Base-by-base conservation (phyloP, 805 yeast species). In the Limtongia smithiae region DNA sequence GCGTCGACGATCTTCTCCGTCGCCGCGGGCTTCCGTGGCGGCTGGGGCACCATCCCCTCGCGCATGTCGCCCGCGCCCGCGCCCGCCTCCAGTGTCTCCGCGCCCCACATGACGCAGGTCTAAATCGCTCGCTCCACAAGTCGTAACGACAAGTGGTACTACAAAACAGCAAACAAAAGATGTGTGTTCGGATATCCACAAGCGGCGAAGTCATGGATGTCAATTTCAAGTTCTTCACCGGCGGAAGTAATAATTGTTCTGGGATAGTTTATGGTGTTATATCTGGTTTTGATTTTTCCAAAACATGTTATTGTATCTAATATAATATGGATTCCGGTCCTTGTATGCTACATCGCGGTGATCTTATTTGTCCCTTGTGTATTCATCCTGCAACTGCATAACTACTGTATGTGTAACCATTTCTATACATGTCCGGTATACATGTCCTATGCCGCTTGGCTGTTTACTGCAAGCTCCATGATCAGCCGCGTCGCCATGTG, bases 401-500 rank as follows among this genome's bases (percentile, higher is more conserved):
- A 14, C n/a, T 8, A 7, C n/a, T 32, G n/a, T 12, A 12, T 14
- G 14, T 14, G 6, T 15, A 15, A 8, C n/a, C 14, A 15, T 32
- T 5, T 32, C 6, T 32, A 9, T 18, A 17, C 22, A 6, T 35
- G 24, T n/a, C 18, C 18, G 28, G 28, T 9, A 9, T 25, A 9
- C 28, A 9, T 25, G 11, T 5, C 11, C 22, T 24, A 68, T 27
- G 63, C 68, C 41, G 73, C 74, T 60, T 88, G 96, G 62, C 91
- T 81, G 64, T 91, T 93, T 15, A 93, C 97, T 0, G 98, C 98
- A 58, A 91, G 74, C 68, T 91, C 97, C 96, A 91, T 89, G 55
- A 91, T 91, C 57, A 91, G 75, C 62, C 89, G 73, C 2, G 97
- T 91, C 37, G 97, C 91, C 62, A 91, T 72, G 67, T 93, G 96